Evolutionary conservation across 2,329 filamentous ascomycete species (phyloP).

Genomic region (Penicillium crustosum): DNA sequence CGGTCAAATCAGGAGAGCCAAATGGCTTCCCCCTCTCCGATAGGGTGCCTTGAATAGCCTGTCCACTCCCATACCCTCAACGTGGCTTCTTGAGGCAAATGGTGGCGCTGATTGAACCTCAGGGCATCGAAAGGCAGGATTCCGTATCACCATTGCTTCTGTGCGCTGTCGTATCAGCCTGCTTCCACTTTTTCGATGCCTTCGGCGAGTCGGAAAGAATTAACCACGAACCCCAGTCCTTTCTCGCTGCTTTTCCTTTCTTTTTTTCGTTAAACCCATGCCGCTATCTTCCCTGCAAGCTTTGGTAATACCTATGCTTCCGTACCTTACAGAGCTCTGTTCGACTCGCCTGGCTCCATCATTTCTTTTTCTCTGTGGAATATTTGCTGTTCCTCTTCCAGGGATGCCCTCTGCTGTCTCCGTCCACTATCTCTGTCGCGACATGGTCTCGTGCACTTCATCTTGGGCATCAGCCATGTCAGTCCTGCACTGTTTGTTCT

Average conservation of each 20-base stretch:
- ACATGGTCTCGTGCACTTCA: constrained; percentile 32
- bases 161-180: constrained; percentile 28
- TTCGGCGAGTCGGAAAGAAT: constrained; percentile 25
- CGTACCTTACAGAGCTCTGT: constrained; percentile 29
- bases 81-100: constrained; percentile 28
- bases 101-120: constrained; percentile 13
- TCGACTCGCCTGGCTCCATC: constrained; percentile 18
- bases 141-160: constrained; percentile 26
- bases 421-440: constrained; percentile 23
- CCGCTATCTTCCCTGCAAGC: constrained; percentile 19
- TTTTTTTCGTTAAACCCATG: constrained; percentile 20
- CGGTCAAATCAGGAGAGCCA: background rate
- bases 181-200: constrained; percentile 17
- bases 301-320: constrained; percentile 20
- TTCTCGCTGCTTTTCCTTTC: constrained; percentile 23
- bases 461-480: constrained; percentile 25
- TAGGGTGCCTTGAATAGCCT: constrained; percentile 25
- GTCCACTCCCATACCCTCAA: constrained; percentile 9
- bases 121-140: constrained; percentile 20
- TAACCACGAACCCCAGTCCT: constrained; percentile 27
- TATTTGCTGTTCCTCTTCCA: constrained; percentile 27
- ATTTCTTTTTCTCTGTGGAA: constrained; percentile 29
- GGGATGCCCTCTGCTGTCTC: constrained; percentile 27
- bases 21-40: constrained; percentile 10
- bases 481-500: constrained; percentile 21